phyloP scores from a whole-genome alignment of 139 green algal species.

The Chlamydomonas schloesseri region DNA sequence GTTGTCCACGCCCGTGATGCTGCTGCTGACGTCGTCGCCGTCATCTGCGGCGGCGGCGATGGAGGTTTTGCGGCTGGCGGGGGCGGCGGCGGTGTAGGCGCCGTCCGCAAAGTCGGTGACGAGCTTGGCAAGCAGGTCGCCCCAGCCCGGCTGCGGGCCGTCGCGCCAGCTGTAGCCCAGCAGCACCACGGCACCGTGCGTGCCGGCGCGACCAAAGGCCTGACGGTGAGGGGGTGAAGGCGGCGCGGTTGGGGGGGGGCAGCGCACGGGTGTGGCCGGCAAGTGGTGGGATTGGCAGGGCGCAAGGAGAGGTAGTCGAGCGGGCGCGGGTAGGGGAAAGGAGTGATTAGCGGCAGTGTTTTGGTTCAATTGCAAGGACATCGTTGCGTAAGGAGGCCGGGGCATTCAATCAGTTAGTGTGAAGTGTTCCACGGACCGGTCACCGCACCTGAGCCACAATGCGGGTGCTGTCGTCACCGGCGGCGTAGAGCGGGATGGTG shows the following conservation, averaged over 20 bases:
- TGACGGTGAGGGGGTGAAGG: not conserved
- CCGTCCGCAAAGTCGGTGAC: not conserved
- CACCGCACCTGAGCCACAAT: not conserved
- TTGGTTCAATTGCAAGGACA: not conserved
- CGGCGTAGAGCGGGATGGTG: not conserved
- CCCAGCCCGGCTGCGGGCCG: not conserved
- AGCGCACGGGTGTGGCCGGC: no score
- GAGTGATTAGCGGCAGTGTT: no score
- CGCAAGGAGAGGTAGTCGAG: no score
- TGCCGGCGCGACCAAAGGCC: slow-evolving; percentile 9
- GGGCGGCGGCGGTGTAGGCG: not conserved
- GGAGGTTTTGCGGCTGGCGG: not conserved
- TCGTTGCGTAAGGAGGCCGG: not conserved
- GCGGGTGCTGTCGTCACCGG: not conserved
- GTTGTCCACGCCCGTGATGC: not conserved
- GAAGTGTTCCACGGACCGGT: no score
- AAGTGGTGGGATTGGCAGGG: not conserved
- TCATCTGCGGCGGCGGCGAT: not conserved
- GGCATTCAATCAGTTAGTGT: no score
- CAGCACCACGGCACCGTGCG: not conserved
- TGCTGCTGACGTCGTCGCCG: not conserved
- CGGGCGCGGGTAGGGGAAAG: not conserved
- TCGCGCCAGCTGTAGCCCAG: slow-evolving; percentile 26
- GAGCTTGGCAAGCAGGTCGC: not conserved
- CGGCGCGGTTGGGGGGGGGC: no score